phyloP scores from a whole-genome alignment of 768 basidiomycete species.

The Psilocybe tampanensis region DNA sequence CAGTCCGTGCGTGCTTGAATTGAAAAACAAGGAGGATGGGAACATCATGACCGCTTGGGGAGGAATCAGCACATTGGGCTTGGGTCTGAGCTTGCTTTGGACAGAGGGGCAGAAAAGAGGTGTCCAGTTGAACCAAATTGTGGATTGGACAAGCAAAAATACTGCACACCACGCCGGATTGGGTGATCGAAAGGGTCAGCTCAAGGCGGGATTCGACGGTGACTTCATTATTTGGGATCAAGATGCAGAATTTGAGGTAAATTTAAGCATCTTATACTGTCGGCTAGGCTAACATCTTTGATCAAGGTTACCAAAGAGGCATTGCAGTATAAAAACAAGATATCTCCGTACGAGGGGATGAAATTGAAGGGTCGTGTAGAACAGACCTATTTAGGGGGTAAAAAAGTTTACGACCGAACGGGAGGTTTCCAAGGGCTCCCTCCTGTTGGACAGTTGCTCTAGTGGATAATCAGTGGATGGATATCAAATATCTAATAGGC shows the following conservation, averaged over 20 bases:
- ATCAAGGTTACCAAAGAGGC: constrained; percentile 69
- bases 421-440: constrained; percentile 35
- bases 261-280: constrained; percentile 7
- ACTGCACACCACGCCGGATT: constrained; percentile 85
- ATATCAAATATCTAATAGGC: too few relatives aligned
- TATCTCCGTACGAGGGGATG: constrained; percentile 87
- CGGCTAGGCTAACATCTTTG: neutral
- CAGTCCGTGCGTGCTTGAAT: constrained; percentile 81
- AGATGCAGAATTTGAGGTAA: constrained; percentile 42
- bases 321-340: constrained; percentile 91
- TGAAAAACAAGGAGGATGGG: constrained; percentile 80
- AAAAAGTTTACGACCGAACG: constrained; percentile 57
- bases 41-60: constrained; percentile 94
- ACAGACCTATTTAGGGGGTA: constrained; percentile 80
- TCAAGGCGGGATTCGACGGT: constrained; percentile 77
- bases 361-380: constrained; percentile 70
- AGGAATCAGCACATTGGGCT: constrained; percentile 88
- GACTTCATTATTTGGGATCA: constrained; percentile 86
- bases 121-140: constrained; percentile 57
- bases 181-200: constrained; percentile 65
- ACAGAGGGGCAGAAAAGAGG: constrained; percentile 73
- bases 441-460: constrained; percentile 40
- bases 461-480: neutral
- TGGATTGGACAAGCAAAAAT: constrained; percentile 74
- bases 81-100: constrained; percentile 89